A percentile compares a stretch with the other conserved stretches of the same genome.
Conservation (phyloP, 1,284 basidiomycete genomes). For the Laetiporus sulphureus region DNA sequence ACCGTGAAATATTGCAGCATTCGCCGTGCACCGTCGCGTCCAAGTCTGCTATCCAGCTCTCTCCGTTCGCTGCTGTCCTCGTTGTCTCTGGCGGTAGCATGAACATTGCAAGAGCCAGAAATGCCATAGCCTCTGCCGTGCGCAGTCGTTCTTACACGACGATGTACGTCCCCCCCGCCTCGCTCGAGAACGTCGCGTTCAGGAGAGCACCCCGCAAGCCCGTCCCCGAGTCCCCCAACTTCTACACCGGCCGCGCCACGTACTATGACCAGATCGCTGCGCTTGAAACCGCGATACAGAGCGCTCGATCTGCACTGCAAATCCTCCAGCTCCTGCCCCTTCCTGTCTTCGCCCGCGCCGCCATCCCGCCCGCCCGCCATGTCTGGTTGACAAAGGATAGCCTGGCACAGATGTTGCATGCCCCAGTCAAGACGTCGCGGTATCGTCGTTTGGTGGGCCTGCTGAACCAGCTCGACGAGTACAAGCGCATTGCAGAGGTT, state of each 20-base stretch:
- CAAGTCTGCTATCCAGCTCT: constrained; percentile 1
- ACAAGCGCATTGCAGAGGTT: constrained; percentile 60
- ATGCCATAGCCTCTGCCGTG: not conserved
- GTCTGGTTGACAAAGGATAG: constrained; percentile 66
- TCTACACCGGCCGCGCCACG: constrained; percentile 81
- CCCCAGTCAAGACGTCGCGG: constrained; percentile 63
- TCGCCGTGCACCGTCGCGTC: too few species aligned
- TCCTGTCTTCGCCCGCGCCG: constrained; percentile 60
- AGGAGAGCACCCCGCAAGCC: constrained; percentile 22
- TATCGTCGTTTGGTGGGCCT: constrained; percentile 64
- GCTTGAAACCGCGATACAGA: constrained; percentile 61
- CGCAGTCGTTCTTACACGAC: not conserved
- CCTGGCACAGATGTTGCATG: constrained; percentile 52
- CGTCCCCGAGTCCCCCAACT: constrained; percentile 58
- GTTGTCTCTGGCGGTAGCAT: not conserved
- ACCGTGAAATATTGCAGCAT: too few species aligned
- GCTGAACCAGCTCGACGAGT: constrained; percentile 69
- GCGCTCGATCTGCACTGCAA: constrained; percentile 56
- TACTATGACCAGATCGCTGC: constrained; percentile 72
- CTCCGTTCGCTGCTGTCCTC: not conserved
- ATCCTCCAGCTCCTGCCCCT: constrained; percentile 70
- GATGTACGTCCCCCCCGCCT: constrained; percentile 30
- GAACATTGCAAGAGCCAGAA: not conserved
- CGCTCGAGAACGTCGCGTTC: constrained; percentile 19
- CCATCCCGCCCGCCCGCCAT: constrained; percentile 50